A percentile compares a stretch with the other conserved stretches of the same genome.
These are phyloP conservation scores for Calonectria pteridis DNA, from an alignment of 2,329 filamentous ascomycete genomes.

Conservation along the genomic window DNA sequence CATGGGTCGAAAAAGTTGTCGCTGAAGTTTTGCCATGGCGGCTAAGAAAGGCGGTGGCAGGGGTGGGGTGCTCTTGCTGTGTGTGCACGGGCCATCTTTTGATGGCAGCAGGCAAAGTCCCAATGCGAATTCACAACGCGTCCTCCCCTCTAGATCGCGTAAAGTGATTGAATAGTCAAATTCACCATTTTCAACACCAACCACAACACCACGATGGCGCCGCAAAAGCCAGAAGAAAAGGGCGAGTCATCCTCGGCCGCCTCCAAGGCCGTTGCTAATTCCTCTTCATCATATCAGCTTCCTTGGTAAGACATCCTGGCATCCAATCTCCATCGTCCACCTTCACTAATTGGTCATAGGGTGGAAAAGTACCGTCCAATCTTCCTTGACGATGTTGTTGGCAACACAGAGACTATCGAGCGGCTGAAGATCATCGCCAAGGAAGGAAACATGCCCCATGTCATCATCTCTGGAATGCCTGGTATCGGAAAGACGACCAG, in stretches of 20 bases:
- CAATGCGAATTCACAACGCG: slow-evolving; percentile 45
- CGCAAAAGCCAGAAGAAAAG: slow-evolving; percentile 61
- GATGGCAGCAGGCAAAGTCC: background rate
- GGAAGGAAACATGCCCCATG: slow-evolving; percentile 98
- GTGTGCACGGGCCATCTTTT: slow-evolving; percentile 45
- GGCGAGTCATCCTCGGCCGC: slow-evolving; percentile 74
- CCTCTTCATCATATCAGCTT: slow-evolving; percentile 75
- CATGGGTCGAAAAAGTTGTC: slow-evolving; percentile 42
- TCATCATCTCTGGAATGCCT: slow-evolving; percentile 99
- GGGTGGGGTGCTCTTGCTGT: slow-evolving; percentile 27
- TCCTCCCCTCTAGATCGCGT: slow-evolving; percentile 51
- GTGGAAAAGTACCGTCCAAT: slow-evolving; percentile 98
- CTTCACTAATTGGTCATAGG: slow-evolving; percentile 65
- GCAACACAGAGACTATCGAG: slow-evolving; percentile 97
- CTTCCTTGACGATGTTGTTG: slow-evolving; percentile 96
- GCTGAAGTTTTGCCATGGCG: slow-evolving; percentile 45
- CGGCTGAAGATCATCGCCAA: slow-evolving; percentile 97
- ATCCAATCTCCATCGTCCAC: background rate
- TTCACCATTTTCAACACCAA: slow-evolving; percentile 36
- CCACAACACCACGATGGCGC: slow-evolving; percentile 57
- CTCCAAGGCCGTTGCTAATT: slow-evolving; percentile 68
- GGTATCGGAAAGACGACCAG: slow-evolving; percentile 99
- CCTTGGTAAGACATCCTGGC: slow-evolving; percentile 72
- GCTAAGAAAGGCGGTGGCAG: slow-evolving; percentile 45
- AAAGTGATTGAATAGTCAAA: slow-evolving; percentile 47